Conservation (phyloP, 768 basidiomycete genomes). For the Cyathus striatus region DNA sequence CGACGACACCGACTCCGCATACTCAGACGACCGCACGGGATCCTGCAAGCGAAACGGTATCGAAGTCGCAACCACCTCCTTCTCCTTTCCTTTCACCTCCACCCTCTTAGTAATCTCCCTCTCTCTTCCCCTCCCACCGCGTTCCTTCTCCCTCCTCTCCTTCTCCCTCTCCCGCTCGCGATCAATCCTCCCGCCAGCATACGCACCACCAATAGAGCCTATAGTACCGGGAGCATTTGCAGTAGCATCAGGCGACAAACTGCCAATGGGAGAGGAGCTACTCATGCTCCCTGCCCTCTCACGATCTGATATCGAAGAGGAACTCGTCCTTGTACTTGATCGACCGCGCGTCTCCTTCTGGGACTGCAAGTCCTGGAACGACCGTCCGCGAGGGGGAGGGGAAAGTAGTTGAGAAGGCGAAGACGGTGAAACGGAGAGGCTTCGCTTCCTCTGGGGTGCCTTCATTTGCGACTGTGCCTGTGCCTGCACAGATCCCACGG, state of each 20-base stretch:
- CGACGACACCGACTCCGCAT: neutral
- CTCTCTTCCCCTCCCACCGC: slow-evolving; percentile 28
- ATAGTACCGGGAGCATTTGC: too few species aligned
- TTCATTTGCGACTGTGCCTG: slow-evolving; percentile 10
- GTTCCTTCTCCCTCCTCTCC: slow-evolving; percentile 21
- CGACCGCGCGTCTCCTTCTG: slow-evolving; percentile 11
- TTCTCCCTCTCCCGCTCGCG: slow-evolving; percentile 17
- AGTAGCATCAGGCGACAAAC: slow-evolving; percentile 4
- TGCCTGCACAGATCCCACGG: slow-evolving; percentile 1
- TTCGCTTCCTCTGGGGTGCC: slow-evolving; percentile 3
- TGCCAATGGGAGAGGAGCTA: slow-evolving; percentile 23
- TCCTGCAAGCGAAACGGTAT: neutral
- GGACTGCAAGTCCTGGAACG: slow-evolving; percentile 12
- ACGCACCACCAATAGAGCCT: slow-evolving; percentile 19
- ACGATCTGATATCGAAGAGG: slow-evolving; percentile 46
- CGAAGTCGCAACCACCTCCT: neutral
- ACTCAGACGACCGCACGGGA: slow-evolving; percentile 4
- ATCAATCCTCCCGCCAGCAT: slow-evolving; percentile 26
- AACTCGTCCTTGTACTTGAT: slow-evolving; percentile 48
- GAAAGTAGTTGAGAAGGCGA: slow-evolving; percentile 13
- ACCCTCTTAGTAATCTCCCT: slow-evolving; percentile 36
- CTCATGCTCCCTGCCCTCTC: slow-evolving; percentile 26
- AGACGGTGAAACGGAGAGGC: slow-evolving; percentile 15
- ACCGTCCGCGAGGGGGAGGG: slow-evolving; percentile 21
- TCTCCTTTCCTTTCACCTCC: slow-evolving; percentile 3